Evolutionary conservation across 2,329 filamentous ascomycete species (phyloP).

Genomic region (Acephala macrosclerotiorum): DNA sequence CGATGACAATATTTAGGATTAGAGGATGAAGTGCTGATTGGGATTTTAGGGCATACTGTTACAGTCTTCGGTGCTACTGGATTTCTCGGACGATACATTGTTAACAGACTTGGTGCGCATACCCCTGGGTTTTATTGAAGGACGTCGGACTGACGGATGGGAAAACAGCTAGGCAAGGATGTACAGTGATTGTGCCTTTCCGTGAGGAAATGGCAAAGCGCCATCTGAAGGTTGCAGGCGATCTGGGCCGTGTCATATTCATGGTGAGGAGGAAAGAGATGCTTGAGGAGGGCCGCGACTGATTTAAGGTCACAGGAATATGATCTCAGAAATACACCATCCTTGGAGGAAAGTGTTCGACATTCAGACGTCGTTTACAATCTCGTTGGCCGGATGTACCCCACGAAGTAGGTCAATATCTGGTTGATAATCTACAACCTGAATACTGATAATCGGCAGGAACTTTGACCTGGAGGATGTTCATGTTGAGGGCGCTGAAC

Average conservation of each 20-base stretch:
- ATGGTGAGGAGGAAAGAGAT: constrained; percentile 58
- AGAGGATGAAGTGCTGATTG: constrained; percentile 32
- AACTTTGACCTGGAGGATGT: constrained; percentile 95
- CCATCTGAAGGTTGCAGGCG: constrained; percentile 94
- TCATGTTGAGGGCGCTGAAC: constrained; percentile 89
- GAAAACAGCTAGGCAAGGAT: constrained; percentile 82
- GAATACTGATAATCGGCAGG: constrained; percentile 56
- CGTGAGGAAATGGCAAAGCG: constrained; percentile 98
- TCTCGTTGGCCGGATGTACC: constrained; percentile 90
- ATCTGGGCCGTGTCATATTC: constrained; percentile 89
- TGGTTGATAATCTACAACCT: background rate
- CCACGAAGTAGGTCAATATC: constrained; percentile 78
- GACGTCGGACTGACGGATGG: constrained; percentile 34
- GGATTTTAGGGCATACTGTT: constrained; percentile 80
- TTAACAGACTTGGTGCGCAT: constrained; percentile 82
- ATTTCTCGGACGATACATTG: constrained; percentile 95
- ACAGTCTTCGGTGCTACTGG: constrained; percentile 98
- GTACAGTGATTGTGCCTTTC: constrained; percentile 91
- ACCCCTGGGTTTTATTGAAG: constrained; percentile 21
- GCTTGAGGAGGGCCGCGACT: background rate
- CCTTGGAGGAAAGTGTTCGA: constrained; percentile 94
- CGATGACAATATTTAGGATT: constrained; percentile 29
- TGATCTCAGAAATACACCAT: constrained; percentile 91
- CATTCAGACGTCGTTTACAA: constrained; percentile 99
- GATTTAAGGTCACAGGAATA: constrained; percentile 70